These are phyloP conservation scores for Colletotrichum karsti DNA, from an alignment of 2,329 filamentous ascomycete species.

Conservation along the genomic window DNA sequence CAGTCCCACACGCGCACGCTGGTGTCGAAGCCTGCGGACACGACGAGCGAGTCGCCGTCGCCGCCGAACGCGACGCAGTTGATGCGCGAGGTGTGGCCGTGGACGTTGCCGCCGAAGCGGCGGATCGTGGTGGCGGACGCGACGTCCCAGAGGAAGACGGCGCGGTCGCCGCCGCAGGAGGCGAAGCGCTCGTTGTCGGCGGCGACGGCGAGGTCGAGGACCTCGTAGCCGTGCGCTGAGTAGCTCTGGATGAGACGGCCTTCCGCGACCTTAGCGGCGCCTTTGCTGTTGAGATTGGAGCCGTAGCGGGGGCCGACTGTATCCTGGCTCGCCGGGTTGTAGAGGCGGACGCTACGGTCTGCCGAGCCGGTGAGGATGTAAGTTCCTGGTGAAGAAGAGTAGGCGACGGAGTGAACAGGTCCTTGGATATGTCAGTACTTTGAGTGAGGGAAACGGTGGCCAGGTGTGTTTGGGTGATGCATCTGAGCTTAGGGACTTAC, in stretches of 20 bases:
- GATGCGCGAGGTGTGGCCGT: constrained; percentile 76
- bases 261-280: constrained; percentile 46
- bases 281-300: constrained; percentile 44
- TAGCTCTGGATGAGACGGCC: constrained; percentile 85
- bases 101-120: constrained; percentile 70
- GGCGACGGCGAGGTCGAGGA: constrained; percentile 81
- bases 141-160: constrained; percentile 96
- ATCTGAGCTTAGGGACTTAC: constrained; percentile 43
- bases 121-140: constrained; percentile 79
- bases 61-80: constrained; percentile 85
- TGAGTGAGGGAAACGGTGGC: background rate
- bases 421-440: constrained; percentile 48
- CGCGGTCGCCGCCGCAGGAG: constrained; percentile 88
- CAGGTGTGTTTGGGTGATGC: background rate
- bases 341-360: constrained; percentile 86
- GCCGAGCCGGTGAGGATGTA: constrained; percentile 87
- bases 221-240: constrained; percentile 88
- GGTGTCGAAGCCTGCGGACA: constrained; percentile 79
- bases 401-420: constrained; percentile 76
- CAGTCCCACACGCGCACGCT: constrained; percentile 81
- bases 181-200: constrained; percentile 85
- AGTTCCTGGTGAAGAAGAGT: constrained; percentile 76
- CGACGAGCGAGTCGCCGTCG: constrained; percentile 75
- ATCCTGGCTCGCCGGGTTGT: constrained; percentile 71
- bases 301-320: constrained; percentile 29